Base-by-base conservation (phyloP, 495 filamentous ascomycete genomes). In the Aspergillus heteromorphus region DNA sequence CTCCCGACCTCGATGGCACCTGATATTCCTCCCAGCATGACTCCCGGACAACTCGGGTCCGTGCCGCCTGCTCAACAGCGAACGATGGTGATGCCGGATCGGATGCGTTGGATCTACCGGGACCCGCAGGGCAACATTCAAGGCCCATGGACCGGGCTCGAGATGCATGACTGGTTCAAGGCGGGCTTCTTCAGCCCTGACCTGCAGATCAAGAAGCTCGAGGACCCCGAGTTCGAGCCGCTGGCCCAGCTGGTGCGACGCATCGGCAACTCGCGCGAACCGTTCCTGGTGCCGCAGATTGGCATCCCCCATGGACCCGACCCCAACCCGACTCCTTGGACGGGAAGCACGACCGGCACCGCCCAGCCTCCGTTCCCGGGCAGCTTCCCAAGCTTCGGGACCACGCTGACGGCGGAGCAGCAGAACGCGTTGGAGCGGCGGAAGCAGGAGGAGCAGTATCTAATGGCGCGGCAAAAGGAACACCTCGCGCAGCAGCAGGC, bases 81-180 rank as follows among this genome's bases (percentile, higher is more conserved):
- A 9, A 87, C 84, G 18, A 96, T 97, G 88, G 92, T 98, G n/a
- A 97, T 98, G 93, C 93, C 93, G 16, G 93, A 98, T 68, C 81
- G 95, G 17, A 98, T 98, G 87, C 82, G 92, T 59, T 98, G 93
- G 93, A 92, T 96, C 25, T 98, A 98, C 64, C 84, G 92, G 27
- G 93, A 98, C 68, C 93, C 95, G 4, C 87, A 92, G 66, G 91
- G 92, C 38, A 84, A 86, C 42, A 85, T 88, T 30, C 93, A 97
- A 69, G 93, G 93, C 0, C 93, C 93, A 4, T 98, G 91, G 77
- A 95, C 89, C 36, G 93, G 93, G 4, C 76, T 98, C 45, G 93
- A 97, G 69, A 98, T 98, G 93, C 92, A 98, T 63, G 93, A 98
- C 62, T 98, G 93, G 93, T 98, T 96, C 73, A 96, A 97, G 71